Percentiles rank a stretch among this genome's conserved stretches.
These are phyloP conservation scores for Ustilago esculenta DNA, from an alignment of 1,284 basidiomycete species.

Conservation along the genomic window DNA sequence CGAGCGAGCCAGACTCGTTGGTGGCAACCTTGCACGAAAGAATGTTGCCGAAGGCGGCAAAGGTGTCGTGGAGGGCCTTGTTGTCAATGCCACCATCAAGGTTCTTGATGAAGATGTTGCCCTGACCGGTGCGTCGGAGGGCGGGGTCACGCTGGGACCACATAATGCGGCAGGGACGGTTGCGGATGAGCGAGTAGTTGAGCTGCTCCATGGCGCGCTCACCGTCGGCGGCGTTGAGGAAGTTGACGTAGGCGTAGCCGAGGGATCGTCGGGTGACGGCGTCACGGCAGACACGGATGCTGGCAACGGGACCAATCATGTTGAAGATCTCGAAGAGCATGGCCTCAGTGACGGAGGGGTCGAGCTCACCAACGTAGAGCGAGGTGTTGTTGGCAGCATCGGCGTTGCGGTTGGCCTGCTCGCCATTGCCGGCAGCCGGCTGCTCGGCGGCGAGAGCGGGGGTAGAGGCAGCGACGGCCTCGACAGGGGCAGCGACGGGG, in stretches of 20 bases:
- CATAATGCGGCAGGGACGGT: conserved; percentile 99
- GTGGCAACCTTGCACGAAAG: conserved; percentile 97
- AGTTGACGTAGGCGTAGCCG: conserved; percentile 99
- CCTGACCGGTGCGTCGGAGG: conserved; percentile 98
- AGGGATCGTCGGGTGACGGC: conserved; percentile 99
- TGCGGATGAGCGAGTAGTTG: conserved; percentile 99
- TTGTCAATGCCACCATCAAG: conserved; percentile 98
- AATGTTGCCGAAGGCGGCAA: conserved; percentile 98
- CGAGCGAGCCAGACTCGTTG: conserved; percentile 63
- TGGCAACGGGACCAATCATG: conserved; percentile 98
- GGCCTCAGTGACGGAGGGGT: conserved; percentile 96
- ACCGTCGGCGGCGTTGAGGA: conserved; percentile 94
- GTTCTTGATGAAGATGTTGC: conserved; percentile 99
- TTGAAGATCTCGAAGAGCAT: conserved; percentile 99
- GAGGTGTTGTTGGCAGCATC: conserved; percentile 72
- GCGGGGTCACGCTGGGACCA: conserved; percentile 99
- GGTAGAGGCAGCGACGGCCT: conserved; percentile 45
- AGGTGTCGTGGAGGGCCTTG: conserved; percentile 99
- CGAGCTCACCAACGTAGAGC: conserved; percentile 98
- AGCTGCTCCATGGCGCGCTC: conserved; percentile 99
- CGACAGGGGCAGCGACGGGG: conserved; percentile 46
- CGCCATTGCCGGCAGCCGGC: conserved; percentile 57
- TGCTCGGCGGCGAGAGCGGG: conserved; percentile 50
- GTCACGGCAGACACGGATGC: conserved; percentile 99
- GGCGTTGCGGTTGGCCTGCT: conserved; percentile 30